Evolutionary conservation across 495 filamentous ascomycete species (phyloP), one percentile per base, ranked within the genome.

Genomic region (Aspergillus haitiensis): DNA sequence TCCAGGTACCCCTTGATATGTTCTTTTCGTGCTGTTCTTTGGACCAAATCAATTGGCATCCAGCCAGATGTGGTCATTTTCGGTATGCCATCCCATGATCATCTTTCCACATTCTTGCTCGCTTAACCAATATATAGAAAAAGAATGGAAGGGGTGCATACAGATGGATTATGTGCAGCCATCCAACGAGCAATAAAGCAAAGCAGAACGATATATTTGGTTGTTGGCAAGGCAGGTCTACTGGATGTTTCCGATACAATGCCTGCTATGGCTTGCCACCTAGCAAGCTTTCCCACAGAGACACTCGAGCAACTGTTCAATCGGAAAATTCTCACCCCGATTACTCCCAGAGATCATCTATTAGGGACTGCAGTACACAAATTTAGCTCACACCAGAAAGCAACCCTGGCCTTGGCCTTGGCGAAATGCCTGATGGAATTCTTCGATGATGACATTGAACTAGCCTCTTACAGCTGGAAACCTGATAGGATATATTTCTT

Each of bases 401-500:
- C 40, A 7, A 46, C 21, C 11, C 12, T 56, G 3, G 53, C 53
- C 2, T 32, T 56, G 8, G 31, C 2, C 1, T 27, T 56, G 6
- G 42, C 40, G 1, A 46, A 15, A 11, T 56, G 53, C 10, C 31
- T 56, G 12, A 5, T 56, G 42, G 40, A 56, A 15, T 56, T 56
- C 35, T 56, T 56, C 9, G 53, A 56, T 33, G 39, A 27, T 3
- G 32, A 56, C 12, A 34, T 56, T 6, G 53, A 56, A 3, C 16
- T 44, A 11, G 52, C 52, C 18, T 55, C 35, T 0, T 40, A 56
- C 10, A 47, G 53, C 40, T 56, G 39, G 53, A 47, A 56, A 7
- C 31, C 53, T 5, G 53, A 46, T n/a, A 47, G 42, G 27, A 32
- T 56, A 46, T 56, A 34, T n/a, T 56, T 56, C 31, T 39, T 56